Base-by-base conservation (phyloP, 1,284 basidiomycete species). In the Moesziomyces sp. region DNA sequence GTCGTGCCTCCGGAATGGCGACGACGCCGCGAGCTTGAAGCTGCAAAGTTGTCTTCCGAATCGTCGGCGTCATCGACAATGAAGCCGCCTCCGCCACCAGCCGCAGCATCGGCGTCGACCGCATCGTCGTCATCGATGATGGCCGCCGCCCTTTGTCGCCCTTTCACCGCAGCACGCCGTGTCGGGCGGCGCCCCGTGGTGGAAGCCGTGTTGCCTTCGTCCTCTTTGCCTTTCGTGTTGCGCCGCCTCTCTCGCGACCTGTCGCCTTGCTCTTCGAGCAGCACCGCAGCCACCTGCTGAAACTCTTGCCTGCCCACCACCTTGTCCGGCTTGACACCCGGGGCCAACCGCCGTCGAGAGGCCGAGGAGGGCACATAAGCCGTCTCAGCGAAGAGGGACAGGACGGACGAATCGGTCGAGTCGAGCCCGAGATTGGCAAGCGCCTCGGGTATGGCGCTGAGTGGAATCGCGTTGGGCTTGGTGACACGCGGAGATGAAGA, bases 231-330 rank as follows among this genome's bases (percentile, higher is more conserved):
- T 28, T 38, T 44, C 35, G 51, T 13, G 24, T 35, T 46, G 30
- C 30, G 30, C 30, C 45, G 13, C 26, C 23, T 30, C 46, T 45
- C 23, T 47, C 43, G 8, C 0, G 8, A 40, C 38, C 34, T 51
- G 49, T 38, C 34, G 19, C n/a, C 28, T 52, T 28, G 40, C 44
- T 74, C 58, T 9, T 62, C 52, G 5, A 78, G 18, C 13, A 78
- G 45, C 9, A 78, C 46, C 13, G 54, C 58, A 4, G 63, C 74
- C 3, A 78, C 71, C 42, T 76, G 70, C 26, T 66, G 61, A 30
- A 78, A 78, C 57, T 76, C 71, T 24, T 66, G 49, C n/a, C 73
- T 50, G 1, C 70, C 68, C 1, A 78, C 70, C 30, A 73, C 74
- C 40, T 76, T 78, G 49, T 76, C 74, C 1, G 46, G 30, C 47